Conservation (phyloP, 2,329 filamentous ascomycete genomes). For the Ceratocystis cacaofunesta region DNA sequence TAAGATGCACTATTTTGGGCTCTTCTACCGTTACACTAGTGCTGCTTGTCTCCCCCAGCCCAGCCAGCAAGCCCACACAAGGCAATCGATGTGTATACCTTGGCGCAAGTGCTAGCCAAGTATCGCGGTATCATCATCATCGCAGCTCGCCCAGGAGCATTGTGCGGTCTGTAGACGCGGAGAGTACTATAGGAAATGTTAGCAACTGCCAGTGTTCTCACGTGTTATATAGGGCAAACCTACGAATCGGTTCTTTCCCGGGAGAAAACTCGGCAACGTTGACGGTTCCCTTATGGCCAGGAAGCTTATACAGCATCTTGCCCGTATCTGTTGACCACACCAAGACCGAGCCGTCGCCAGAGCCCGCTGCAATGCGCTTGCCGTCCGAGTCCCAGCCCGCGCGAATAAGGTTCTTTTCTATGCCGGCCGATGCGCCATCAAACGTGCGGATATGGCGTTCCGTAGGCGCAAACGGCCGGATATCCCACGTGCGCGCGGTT, state of each 20-base stretch:
- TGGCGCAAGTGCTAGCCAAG: not conserved
- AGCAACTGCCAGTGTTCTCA: slow-evolving; percentile 20
- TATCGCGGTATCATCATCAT: not conserved
- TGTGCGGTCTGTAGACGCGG: slow-evolving; percentile 76
- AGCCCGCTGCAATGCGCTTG: slow-evolving; percentile 74
- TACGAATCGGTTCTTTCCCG: slow-evolving; percentile 70
- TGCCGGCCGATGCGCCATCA: slow-evolving; percentile 72
- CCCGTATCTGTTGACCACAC: slow-evolving; percentile 83
- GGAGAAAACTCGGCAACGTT: slow-evolving; percentile 90
- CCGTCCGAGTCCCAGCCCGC: slow-evolving; percentile 83
- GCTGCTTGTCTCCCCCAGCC: not conserved
- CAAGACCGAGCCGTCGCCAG: slow-evolving; percentile 78
- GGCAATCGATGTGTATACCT: not conserved
- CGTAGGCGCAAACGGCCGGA: slow-evolving; percentile 81
- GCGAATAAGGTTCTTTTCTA: slow-evolving; percentile 82
- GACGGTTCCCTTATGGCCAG: slow-evolving; percentile 86
- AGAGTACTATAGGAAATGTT: slow-evolving; percentile 50
- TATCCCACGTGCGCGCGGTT: slow-evolving; percentile 89
- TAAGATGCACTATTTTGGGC: not conserved
- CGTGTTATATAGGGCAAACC: slow-evolving; percentile 30
- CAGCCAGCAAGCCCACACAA: not conserved
- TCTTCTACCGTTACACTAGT: not conserved
- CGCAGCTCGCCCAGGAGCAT: slow-evolving; percentile 66
- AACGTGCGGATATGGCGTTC: slow-evolving; percentile 77
- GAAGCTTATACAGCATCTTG: slow-evolving; percentile 85